Evolutionary conservation across 148 eudicot species (phyloP), one percentile per base, ranked within the genome.

Genomic region (Hydrangea macrophylla): DNA sequence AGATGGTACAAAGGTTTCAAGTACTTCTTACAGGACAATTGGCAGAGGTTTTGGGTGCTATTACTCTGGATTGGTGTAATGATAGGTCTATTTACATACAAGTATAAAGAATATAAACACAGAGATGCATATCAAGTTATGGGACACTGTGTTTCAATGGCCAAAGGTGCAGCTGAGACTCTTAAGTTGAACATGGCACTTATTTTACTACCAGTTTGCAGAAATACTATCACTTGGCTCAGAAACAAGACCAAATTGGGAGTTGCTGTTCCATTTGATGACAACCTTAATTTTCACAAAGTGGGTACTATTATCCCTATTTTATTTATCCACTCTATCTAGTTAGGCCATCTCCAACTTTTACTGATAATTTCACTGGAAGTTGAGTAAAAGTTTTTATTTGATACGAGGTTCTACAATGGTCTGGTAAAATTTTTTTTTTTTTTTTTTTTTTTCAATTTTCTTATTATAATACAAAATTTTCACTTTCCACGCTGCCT

Each of bases 271-370:
- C 87, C 87, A 2, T 80, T 83, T 36, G 87, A 83, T 53, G 87
- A 83, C 78, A 83, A 80, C 69, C 82, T 83, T 58, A 83, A 83
- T 80, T 83, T 83, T 71, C 87, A 83, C 73, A 83, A 83, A 65
- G 87, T 83, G n/a, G n/a, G n/a, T n/a, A n/a, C n/a, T n/a, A n/a
- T n/a, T n/a, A n/a, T n/a, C n/a, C n/a, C n/a, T n/a, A n/a, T n/a
- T n/a, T n/a, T n/a, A n/a, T n/a, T n/a, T n/a, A n/a, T n/a, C n/a
- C n/a, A n/a, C n/a, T n/a, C n/a, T n/a, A n/a, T n/a, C n/a, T n/a
- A n/a, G n/a, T n/a, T n/a, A n/a, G n/a, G n/a, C n/a, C n/a, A n/a
- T n/a, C n/a, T n/a, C n/a, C n/a, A n/a, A n/a, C n/a, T n/a, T n/a
- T n/a, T n/a, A n/a, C n/a, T n/a, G n/a, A n/a, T n/a, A n/a, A n/a